Evolutionary conservation across 495 filamentous ascomycete genomes (phyloP).

Genomic region (Hyaloscypha hepaticicola): DNA sequence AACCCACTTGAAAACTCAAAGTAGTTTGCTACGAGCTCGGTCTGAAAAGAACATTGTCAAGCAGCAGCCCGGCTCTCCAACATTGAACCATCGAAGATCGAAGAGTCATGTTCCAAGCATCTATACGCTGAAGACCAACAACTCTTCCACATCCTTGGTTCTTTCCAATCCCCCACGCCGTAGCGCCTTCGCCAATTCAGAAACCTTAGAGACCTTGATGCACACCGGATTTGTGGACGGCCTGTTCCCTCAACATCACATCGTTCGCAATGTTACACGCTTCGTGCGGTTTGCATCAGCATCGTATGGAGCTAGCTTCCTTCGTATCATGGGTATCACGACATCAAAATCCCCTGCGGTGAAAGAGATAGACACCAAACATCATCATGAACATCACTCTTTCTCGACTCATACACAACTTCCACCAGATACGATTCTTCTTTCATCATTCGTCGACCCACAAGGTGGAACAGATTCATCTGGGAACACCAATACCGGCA

Average conservation of each 20-base stretch:
- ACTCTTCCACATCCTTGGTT: conserved; percentile 63
- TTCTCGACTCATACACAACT: conserved; percentile 72
- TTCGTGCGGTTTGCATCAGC: conserved; percentile 79
- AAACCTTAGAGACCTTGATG: conserved; percentile 54
- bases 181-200: conserved; percentile 56
- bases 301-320: conserved; percentile 70
- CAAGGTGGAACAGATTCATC: conserved; percentile 70
- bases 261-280: conserved; percentile 68
- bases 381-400: conserved; percentile 64
- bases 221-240: conserved; percentile 57
- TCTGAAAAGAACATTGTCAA: conserved; percentile 45
- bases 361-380: conserved; percentile 42
- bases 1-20: conserved; percentile 49
- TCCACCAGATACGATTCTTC: conserved; percentile 64
- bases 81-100: conserved; percentile 37
- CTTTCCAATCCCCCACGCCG: conserved; percentile 48
- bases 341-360: conserved; percentile 20
- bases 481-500: conserved; percentile 68
- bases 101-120: conserved; percentile 57
- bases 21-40: conserved; percentile 46
- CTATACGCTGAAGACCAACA: conserved; percentile 65
- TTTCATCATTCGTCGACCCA: conserved; percentile 75
- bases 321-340: conserved; percentile 66
- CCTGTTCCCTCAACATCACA: conserved; percentile 64
- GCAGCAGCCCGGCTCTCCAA: conserved; percentile 28